Conservation (phyloP, 169 alveolate genomes). For the Perkinsus marinus region DNA sequence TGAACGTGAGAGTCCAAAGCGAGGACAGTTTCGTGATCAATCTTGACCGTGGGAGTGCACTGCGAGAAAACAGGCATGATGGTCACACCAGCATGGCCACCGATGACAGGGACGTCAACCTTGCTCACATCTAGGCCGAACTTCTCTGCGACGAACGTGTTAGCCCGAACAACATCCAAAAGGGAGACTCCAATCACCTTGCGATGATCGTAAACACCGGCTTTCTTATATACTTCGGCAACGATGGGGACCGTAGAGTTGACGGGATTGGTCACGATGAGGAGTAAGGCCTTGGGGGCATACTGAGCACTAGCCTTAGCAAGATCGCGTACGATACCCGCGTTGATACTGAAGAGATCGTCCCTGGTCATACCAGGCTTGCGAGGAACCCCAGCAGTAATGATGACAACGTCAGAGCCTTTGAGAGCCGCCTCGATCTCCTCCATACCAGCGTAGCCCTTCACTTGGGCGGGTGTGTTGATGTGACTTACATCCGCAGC, state of each 20-base stretch:
- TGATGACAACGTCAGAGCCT: constrained; percentile 34
- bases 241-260: constrained; percentile 23
- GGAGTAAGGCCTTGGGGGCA: constrained; percentile 31
- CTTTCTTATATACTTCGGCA: constrained; percentile 14
- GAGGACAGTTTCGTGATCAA: background rate
- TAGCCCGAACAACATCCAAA: constrained; percentile 35
- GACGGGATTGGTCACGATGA: constrained; percentile 36
- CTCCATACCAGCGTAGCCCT: background rate
- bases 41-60: background rate
- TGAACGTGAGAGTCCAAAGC: background rate
- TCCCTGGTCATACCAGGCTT: constrained; percentile 39
- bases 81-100: constrained; percentile 36
- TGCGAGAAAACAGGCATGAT: background rate
- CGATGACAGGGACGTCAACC: constrained; percentile 33
- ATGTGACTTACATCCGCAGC: background rate
- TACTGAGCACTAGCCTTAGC: constrained; percentile 29
- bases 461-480: background rate
- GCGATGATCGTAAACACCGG: constrained; percentile 26
- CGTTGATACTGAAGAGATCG: constrained; percentile 29
- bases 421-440: constrained; percentile 21
- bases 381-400: constrained; percentile 38
- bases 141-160: constrained; percentile 30
- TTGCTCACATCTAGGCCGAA: constrained; percentile 26
- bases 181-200: constrained; percentile 37
- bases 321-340: constrained; percentile 24